Base-by-base conservation (phyloP, 2,329 filamentous ascomycete species). In the Ampelomyces quisqualis region DNA sequence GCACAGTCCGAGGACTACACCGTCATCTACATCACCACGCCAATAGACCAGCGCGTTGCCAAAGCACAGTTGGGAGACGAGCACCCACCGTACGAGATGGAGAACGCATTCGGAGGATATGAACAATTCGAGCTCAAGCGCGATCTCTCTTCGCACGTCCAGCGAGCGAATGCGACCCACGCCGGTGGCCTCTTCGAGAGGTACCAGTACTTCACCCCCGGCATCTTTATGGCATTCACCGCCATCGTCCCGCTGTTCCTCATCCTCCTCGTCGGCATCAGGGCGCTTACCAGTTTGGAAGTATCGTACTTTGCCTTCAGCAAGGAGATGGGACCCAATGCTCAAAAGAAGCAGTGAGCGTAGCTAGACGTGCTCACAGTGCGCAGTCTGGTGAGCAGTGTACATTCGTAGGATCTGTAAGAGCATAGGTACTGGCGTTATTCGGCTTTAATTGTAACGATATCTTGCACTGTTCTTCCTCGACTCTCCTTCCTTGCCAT, bases 301-400 rank as follows among this genome's bases (percentile, higher is more conserved):
- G 88, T 97, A 20, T 87, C 88, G 1, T 97, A 97, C 68, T 89
- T 87, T 49, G 90, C 93, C 2, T 98, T 97, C 65, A 91, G 94
- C 66, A 96, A 95, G 76, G 91, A 96, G 57, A 95, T 89, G 77
- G 88, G 90, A 0, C 88, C 89, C n/a, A 77, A 82, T 24, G 86
- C 86, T 21, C 88, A 94, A 71, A 95, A 90, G 81, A 95, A 82
- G 66, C 78, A 84, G 70, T 78, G 77, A 21, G 37, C 13, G 14
- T 17, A 17, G n/a, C 19, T 31, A 5, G 10, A 13, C n/a, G n/a
- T n/a, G n/a, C n/a, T n/a, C n/a, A n/a, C n/a, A n/a, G n/a, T n/a
- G n/a, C n/a, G n/a, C n/a, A n/a, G 26, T 18, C 18, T 24, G 32
- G 22, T 32, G 32, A 26, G 21, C 29, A 38, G 18, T 38, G 28